Conservation (phyloP, 2,329 filamentous ascomycete species). For the Mollisiaceae sp. region DNA sequence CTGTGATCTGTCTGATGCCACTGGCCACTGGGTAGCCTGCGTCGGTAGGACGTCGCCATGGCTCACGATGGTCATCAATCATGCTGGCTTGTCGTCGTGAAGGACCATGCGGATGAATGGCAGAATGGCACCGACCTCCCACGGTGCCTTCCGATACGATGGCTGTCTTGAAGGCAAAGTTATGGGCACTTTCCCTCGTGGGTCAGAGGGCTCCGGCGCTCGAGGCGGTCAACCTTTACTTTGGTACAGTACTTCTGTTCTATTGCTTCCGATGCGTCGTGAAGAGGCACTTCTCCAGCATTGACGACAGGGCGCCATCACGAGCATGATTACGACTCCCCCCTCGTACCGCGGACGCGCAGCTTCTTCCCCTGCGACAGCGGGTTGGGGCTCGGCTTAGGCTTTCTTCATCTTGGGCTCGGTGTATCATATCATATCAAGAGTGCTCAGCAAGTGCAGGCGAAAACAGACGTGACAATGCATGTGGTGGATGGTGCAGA, state of each 20-base stretch:
- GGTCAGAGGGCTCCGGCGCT: slow-evolving; percentile 3
- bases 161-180: slow-evolving; percentile 7
- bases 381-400: slow-evolving; percentile 1
- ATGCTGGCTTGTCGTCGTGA: not conserved
- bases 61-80: slow-evolving; percentile 7
- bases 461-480: slow-evolving; percentile 9
- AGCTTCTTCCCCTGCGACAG: not conserved
- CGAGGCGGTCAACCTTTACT: slow-evolving; percentile 7
- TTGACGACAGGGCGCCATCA: slow-evolving; percentile 11
- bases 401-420: slow-evolving; percentile 3
- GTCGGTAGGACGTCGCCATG: slow-evolving; percentile 8
- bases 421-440: not conserved
- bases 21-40: not conserved
- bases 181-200: slow-evolving; percentile 11
- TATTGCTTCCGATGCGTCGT: slow-evolving; percentile 2
- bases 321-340: slow-evolving; percentile 5
- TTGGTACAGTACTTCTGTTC: not conserved
- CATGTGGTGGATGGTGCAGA: not conserved
- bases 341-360: slow-evolving; percentile 3
- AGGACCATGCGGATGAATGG: slow-evolving; percentile 22
- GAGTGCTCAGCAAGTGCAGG: slow-evolving; percentile 17
- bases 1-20: slow-evolving; percentile 7
- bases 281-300: slow-evolving; percentile 3
- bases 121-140: slow-evolving; percentile 18
- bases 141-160: slow-evolving; percentile 23